Base-by-base conservation (phyloP, 257 asterid genomes). In the Solanum chiquidenum region DNA sequence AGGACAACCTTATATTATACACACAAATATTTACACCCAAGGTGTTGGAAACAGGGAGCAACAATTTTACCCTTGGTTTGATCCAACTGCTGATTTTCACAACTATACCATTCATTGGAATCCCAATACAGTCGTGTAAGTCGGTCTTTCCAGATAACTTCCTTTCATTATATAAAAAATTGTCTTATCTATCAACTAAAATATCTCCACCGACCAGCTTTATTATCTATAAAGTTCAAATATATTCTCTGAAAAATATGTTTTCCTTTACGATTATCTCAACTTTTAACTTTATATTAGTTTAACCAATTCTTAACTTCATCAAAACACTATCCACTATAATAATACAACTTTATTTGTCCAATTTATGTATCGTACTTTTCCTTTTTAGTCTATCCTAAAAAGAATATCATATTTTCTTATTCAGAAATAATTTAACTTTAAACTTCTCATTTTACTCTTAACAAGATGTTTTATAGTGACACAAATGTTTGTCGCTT, bases 41-140 rank as follows among this genome's bases (percentile, higher is more conserved):
- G 99, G 98, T 29, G 87, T 66, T 4, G 98, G 94, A 11, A 94
- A 94, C 42, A 88, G 94, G 85, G 98, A 95, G 82, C 94, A 91
- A 69, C 98, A 93, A 84, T 94, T 95, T 62, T 89, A 93, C 73
- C 95, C 93, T 1, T 95, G 98, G 98, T 96, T 96, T 89, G 97
- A 96, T 85, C 98, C 98, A 31, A 86, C 95, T 0, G 92, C 91
- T 2, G 95, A 93, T 89, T 95, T 87, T 91, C 98, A 95, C 92
- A 95, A 95, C 88, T 96, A 95, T 89, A 95, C 98, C 68, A 91
- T 95, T 71, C 94, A 90, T 49, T 96, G 98, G 98, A 91, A 88
- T 86, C 94, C 94, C 5, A 90, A 90, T 10, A 87, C 86, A 3
- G 88, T 95, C 29, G 94, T 93, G 98, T 94, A 93, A 92, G 95